Percentiles rank a stretch among this genome's conserved stretches.
phyloP scores from a whole-genome alignment of 2,329 filamentous ascomycete genomes.

The Ophiostoma tasmaniense region DNA sequence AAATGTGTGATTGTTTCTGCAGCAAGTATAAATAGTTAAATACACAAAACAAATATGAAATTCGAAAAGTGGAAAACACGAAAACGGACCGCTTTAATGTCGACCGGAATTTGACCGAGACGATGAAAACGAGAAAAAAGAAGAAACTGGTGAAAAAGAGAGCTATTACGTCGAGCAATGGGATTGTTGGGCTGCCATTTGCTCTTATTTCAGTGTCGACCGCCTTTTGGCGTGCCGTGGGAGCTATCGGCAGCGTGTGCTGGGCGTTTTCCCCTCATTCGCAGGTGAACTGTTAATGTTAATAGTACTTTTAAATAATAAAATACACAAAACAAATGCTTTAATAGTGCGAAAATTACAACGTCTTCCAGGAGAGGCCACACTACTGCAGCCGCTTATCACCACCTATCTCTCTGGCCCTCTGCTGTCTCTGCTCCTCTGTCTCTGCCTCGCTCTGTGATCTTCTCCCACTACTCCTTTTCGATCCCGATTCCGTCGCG shows the following conservation, averaged over 20 bases:
- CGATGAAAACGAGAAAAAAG: slow-evolving; percentile 2
- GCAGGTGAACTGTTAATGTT: background rate
- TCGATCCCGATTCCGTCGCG: slow-evolving; percentile 1
- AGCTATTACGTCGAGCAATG: slow-evolving; percentile 6
- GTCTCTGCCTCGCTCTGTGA: background rate
- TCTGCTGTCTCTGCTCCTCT: background rate
- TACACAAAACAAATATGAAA: background rate
- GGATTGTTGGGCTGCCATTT: background rate
- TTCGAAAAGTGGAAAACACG: slow-evolving; percentile 8
- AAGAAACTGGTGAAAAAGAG: background rate
- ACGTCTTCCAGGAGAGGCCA: background rate
- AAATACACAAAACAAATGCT: background rate
- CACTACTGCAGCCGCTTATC: background rate
- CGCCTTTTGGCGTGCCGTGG: background rate
- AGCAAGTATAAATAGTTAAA: background rate
- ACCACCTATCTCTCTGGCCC: background rate
- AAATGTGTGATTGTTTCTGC: background rate
- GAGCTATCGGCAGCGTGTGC: background rate
- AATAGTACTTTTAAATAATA: background rate
- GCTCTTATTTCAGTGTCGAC: background rate
- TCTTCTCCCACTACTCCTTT: background rate
- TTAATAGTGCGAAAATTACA: slow-evolving; percentile 1
- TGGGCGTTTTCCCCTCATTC: background rate
- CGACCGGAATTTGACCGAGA: slow-evolving; percentile 15
- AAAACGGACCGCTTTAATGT: slow-evolving; percentile 15